These are phyloP conservation scores for Auxenochlorella protothecoides DNA, from an alignment of 139 green algal genomes.

Conservation along the genomic window DNA sequence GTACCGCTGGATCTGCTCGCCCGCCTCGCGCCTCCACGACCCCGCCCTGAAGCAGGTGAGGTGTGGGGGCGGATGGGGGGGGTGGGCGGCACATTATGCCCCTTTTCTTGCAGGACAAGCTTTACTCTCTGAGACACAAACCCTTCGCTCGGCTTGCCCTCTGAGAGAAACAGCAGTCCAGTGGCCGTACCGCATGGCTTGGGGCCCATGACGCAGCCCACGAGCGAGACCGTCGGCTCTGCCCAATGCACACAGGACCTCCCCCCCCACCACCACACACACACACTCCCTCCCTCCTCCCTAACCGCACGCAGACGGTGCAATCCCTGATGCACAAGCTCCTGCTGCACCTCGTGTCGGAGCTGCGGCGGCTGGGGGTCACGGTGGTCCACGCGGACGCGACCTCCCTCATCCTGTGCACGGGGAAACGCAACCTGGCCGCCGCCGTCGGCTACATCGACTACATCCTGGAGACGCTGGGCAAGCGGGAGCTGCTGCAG, in stretches of 20 bases:
- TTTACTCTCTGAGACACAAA: too few species aligned
- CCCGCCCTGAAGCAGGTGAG: slow-evolving; percentile 48
- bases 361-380: slow-evolving; percentile 69
- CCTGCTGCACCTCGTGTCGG: slow-evolving; percentile 68
- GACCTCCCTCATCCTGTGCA: slow-evolving; percentile 65
- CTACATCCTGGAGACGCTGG: slow-evolving; percentile 72
- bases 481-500: slow-evolving; percentile 54
- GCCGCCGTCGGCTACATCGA: slow-evolving; percentile 67
- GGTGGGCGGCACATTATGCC: too few species aligned
- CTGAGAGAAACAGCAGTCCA: background rate
- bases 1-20: slow-evolving; percentile 75
- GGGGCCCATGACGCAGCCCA: too few species aligned
- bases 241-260: too few species aligned
- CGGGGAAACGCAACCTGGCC: slow-evolving; percentile 61
- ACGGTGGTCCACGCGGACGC: slow-evolving; percentile 74
- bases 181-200: too few species aligned
- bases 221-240: too few species aligned
- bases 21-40: slow-evolving; percentile 46
- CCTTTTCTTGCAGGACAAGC: too few species aligned
- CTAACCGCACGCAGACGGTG: slow-evolving; percentile 1
- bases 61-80: too few species aligned
- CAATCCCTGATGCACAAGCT: slow-evolving; percentile 64
- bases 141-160: too few species aligned
- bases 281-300: background rate
- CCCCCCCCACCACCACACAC: background rate